Evolutionary conservation across 495 filamentous ascomycete genomes (phyloP).

Genomic region (Lasiosphaeriaceae sp.): DNA sequence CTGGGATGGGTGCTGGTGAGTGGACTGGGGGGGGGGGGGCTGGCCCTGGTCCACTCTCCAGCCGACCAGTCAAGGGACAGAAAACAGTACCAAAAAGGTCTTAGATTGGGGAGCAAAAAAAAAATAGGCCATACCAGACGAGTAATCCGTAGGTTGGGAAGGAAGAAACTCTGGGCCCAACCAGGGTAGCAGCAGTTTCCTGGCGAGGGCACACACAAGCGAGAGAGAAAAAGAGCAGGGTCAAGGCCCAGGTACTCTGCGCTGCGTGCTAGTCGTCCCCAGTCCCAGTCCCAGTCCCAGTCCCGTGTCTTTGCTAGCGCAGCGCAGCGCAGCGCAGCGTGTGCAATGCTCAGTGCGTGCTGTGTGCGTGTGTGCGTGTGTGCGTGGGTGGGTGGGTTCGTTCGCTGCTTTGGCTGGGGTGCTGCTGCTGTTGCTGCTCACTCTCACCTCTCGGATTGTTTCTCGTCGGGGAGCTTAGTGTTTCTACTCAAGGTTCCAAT

Average conservation of each 20-base stretch:
- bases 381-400: no score
- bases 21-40: not conserved
- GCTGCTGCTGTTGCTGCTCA: no score
- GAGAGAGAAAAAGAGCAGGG: not conserved
- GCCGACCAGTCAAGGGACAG: conserved; percentile 25
- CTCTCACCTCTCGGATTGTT: no score
- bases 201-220: conserved; percentile 2
- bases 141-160: conserved; percentile 5
- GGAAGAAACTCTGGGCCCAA: conserved; percentile 3
- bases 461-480: no score
- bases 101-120: conserved; percentile 23
- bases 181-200: conserved; percentile 18
- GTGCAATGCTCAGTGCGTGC: no score
- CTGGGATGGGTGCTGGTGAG: conserved; percentile 4
- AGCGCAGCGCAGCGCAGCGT: no score
- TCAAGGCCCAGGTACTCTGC: not conserved
- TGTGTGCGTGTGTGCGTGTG: no score
- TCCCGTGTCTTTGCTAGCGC: no score
- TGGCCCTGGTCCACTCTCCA: conserved; percentile 20
- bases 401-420: no score
- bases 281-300: no score
- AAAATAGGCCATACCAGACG: conserved; percentile 11
- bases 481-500: no score
- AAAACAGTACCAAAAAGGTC: conserved; percentile 27
- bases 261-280: no score